phyloP scores from a whole-genome alignment of 2,329 filamentous ascomycete species.

The Gnomoniopsis smithogilvyi region DNA sequence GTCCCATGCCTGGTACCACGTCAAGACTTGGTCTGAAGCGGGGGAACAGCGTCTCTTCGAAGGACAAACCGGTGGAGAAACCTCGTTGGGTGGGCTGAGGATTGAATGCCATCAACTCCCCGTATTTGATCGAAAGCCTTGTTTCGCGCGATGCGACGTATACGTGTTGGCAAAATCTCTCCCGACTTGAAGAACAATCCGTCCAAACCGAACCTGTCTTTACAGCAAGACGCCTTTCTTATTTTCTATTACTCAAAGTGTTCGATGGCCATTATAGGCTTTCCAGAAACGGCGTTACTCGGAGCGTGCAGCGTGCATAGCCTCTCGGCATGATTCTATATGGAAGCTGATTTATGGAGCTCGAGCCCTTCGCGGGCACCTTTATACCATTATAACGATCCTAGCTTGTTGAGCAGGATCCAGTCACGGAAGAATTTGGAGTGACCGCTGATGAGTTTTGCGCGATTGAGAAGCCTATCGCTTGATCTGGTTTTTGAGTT shows the following conservation, averaged over 20 bases:
- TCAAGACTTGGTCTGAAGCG: constrained; percentile 9
- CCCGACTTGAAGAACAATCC: not conserved
- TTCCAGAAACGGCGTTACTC: constrained; percentile 14
- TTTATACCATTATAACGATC: not conserved
- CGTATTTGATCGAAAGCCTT: not conserved
- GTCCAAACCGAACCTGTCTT: not conserved
- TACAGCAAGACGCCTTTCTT: not conserved
- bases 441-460: not conserved
- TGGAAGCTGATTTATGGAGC: not conserved
- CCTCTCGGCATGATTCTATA: not conserved
- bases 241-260: not conserved
- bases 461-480: not conserved
- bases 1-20: constrained; percentile 8
- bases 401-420: not conserved
- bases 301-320: not conserved
- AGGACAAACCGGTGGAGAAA: constrained; percentile 9
- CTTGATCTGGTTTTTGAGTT: not conserved
- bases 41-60: constrained; percentile 8
- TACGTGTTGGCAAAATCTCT: not conserved
- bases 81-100: constrained; percentile 9
- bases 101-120: not conserved
- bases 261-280: not conserved
- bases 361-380: not conserved
- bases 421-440: not conserved
- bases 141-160: not conserved